Base-by-base conservation (phyloP, 179 eudicot genomes). In the Gypsophila paniculata region DNA sequence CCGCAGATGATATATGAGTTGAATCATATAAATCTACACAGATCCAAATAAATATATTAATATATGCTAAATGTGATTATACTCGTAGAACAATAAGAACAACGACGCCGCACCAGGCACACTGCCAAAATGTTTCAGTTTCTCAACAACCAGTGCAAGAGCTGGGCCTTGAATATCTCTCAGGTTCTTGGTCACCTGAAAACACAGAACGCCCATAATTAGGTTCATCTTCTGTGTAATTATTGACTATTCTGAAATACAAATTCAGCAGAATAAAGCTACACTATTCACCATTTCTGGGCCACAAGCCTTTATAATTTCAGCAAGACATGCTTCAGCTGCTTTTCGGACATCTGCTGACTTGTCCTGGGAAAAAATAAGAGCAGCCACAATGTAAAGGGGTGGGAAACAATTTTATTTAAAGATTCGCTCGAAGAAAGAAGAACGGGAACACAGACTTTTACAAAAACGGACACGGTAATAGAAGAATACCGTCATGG, bases 281-380 rank as follows among this genome's bases (percentile, higher is more conserved):
- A 21, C 54, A 13, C 21, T 61, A 62, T 26, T 38, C 73, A 89
- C 98, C 82, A 74, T 38, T 75, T 95, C 99, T 58, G 80, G 91
- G 44, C 96, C 90, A 73, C 91, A 93, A 49, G 87, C 90, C 79
- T 91, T 84, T 59, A 95, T 18, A 61, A 90, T 82, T 78, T 93
- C 99, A 65, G 75, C 75, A 76, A 95, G 83, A 80, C 93, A 90
- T 55, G 84, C 82, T 84, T 95, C 99, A 46, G 97, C 98, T 51
- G 96, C 91, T 79, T 95, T 95, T 34, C 99, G 96, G 64, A 95
- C 99, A 83, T 93, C 99, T 72, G 98, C 93, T 62, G 99, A 95
- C 83, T 95, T 95, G 75, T 95, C 99, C 99, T 95, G 78, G 34
- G 70, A 54, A 60, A 65, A n/a, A 69, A 67, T 51, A 9, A 1